Base-by-base conservation (phyloP, 2,329 filamentous ascomycete genomes). In the Elsinoe necatrix region DNA sequence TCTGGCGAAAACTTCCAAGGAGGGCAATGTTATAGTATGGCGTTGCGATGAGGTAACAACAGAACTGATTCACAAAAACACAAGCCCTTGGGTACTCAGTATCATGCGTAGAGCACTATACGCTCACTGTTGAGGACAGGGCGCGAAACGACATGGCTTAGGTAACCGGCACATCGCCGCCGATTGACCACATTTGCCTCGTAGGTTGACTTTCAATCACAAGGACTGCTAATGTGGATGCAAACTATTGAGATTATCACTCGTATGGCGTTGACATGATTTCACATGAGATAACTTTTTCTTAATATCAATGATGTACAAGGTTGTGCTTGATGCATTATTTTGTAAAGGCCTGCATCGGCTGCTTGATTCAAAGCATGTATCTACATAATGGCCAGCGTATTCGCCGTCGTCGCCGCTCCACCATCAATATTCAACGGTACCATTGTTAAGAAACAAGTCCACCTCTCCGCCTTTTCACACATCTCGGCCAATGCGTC, bases 401-500 rank as follows among this genome's bases (percentile, higher is more conserved):
- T 52, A 14, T 52, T 52, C 29, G 48, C 27, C 48, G 31, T 37
- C 27, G 48, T 52, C n/a, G 48, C 48, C 21, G 48, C 61, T 5
- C 63, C 68, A 1, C 72, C 71, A 1, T 66, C 64, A 1, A 72
- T 64, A 60, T 75, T 73, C 50, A 75, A 59, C 6, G 72, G 72
- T 5, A 62, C 62, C 34, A 64, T 69, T 2, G 72, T 70, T 4
- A 76, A 59, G 34, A 76, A 68, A 61, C 75, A 76, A 1, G 66
- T 67, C 62, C 68, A 75, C 34, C 68, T 63, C 21, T 64, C 58
- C 56, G 64, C 61, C 58, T 63, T 63, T 54, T 62, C 57, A 56
- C 72, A 74, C 16, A 69, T 39, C 54, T 68, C 63, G 4, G 67
- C 64, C 52, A 76, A 58, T 0, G 59, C 61, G 42, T 74, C 69